A percentile compares a stretch with the other conserved stretches of the same genome.
phyloP scores from a whole-genome alignment of 805 yeast genomes.

The Ogataea allantospora region DNA sequence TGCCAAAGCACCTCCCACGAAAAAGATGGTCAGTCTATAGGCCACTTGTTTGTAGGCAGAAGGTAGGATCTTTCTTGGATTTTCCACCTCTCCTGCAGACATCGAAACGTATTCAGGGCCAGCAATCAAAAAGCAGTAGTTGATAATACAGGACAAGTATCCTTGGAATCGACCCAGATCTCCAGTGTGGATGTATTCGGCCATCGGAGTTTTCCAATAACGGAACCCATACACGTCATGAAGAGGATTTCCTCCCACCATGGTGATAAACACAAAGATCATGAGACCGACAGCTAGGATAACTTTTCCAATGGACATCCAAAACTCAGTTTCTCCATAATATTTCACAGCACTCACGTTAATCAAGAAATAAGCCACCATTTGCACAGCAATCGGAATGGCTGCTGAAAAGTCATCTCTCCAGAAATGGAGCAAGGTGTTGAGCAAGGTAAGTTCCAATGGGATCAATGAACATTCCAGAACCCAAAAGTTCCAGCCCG shows the following conservation, averaged over 20 bases:
- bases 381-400: constrained; percentile 43
- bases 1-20: constrained; percentile 47
- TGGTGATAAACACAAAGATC: constrained; percentile 43
- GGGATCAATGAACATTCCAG: constrained; percentile 48
- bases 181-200: constrained; percentile 41
- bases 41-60: constrained; percentile 48
- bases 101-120: constrained; percentile 51
- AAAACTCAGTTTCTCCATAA: constrained; percentile 51
- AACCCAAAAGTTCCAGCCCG: constrained; percentile 52
- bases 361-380: constrained; percentile 40
- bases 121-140: constrained; percentile 43
- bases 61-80: constrained; percentile 48
- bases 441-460: constrained; percentile 47
- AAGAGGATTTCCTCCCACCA: constrained; percentile 52
- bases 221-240: constrained; percentile 39
- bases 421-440: constrained; percentile 49
- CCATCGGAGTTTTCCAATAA: constrained; percentile 34
- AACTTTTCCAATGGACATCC: constrained; percentile 44
- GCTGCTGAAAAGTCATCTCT: constrained; percentile 45
- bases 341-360: constrained; percentile 43
- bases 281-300: constrained; percentile 43
- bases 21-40: constrained; percentile 42
- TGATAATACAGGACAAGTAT: constrained; percentile 28
- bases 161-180: constrained; percentile 44
- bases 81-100: constrained; percentile 47